These are phyloP conservation scores for Jacaranda copaia DNA, from an alignment of 257 asterid genomes.

Conservation along the genomic window DNA sequence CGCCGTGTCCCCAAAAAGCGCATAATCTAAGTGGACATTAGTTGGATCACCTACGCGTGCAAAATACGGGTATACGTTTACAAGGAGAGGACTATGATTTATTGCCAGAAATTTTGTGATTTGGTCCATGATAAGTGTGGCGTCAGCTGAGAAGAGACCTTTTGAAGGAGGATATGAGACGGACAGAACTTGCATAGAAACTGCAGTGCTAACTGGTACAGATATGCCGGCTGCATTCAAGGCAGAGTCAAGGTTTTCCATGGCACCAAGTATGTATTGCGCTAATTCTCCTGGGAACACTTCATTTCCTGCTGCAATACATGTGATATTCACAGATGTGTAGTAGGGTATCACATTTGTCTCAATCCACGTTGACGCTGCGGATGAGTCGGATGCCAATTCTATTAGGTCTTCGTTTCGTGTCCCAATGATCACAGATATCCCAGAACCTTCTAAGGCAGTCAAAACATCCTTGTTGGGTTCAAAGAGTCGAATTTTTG, in stretches of 20 bases:
- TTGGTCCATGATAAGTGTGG: conserved; percentile 1
- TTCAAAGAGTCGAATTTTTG: conserved; percentile 40
- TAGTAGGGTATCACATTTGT: conserved; percentile 41
- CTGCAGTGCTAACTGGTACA: conserved; percentile 44
- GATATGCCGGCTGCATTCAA: not conserved
- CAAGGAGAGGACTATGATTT: conserved; percentile 39
- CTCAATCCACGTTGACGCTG: conserved; percentile 46
- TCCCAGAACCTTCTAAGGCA: conserved; percentile 42
- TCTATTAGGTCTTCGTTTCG: conserved; percentile 41
- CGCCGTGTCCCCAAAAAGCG: conserved; percentile 31
- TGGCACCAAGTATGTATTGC: conserved; percentile 43
- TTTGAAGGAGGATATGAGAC: conserved; percentile 52
- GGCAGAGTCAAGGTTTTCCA: conserved; percentile 45
- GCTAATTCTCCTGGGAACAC: conserved; percentile 48
- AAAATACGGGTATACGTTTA: conserved; percentile 52
- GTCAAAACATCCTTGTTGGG: conserved; percentile 41
- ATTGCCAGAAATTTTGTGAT: conserved; percentile 33
- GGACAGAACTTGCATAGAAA: conserved; percentile 38
- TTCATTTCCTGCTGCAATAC: conserved; percentile 55
- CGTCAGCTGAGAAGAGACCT: conserved; percentile 24
- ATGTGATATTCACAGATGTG: not conserved
- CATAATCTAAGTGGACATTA: conserved; percentile 41
- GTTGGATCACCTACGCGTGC: conserved; percentile 39
- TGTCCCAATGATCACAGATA: conserved; percentile 42
- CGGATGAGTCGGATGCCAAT: conserved; percentile 38